Percentiles rank a stretch among this genome's conserved stretches.
Evolutionary conservation across 2,329 filamentous ascomycete genomes (phyloP).

Genomic region (Neocucurbitaria cava): DNA sequence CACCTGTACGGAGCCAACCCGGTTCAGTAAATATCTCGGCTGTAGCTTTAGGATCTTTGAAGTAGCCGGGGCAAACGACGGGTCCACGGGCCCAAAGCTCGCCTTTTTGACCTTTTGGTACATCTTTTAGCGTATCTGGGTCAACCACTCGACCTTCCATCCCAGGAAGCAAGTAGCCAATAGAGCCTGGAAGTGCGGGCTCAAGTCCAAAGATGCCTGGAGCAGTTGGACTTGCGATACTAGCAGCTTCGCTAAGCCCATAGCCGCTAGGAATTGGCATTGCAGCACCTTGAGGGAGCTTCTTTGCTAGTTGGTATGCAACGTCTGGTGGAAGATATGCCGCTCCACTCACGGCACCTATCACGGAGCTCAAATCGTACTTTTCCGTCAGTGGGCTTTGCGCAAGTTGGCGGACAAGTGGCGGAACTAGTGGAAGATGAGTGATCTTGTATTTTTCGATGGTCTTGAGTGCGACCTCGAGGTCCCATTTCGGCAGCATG

Average conservation of each 20-base stretch:
- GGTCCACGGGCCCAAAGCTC: slow-evolving; percentile 37
- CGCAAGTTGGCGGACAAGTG: slow-evolving; percentile 36
- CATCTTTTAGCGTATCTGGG: slow-evolving; percentile 32
- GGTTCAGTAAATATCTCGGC: slow-evolving; percentile 36
- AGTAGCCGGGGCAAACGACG: slow-evolving; percentile 42
- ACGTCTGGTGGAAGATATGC: slow-evolving; percentile 41
- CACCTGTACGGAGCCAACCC: slow-evolving; percentile 38
- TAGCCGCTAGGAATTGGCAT: slow-evolving; percentile 36
- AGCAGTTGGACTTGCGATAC: slow-evolving; percentile 31
- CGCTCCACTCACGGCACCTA: slow-evolving; percentile 30
- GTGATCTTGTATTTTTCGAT: slow-evolving; percentile 39
- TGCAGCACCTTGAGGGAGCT: slow-evolving; percentile 32
- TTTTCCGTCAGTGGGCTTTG: slow-evolving; percentile 34
- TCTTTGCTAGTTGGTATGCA: slow-evolving; percentile 34
- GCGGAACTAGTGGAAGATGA: slow-evolving; percentile 34
- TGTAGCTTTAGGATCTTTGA: slow-evolving; percentile 36
- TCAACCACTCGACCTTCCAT: slow-evolving; percentile 40
- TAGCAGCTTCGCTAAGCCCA: slow-evolving; percentile 38
- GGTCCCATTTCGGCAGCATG: slow-evolving; percentile 37
- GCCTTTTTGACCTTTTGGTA: slow-evolving; percentile 30
- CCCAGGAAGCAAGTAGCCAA: slow-evolving; percentile 39
- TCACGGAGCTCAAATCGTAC: slow-evolving; percentile 35
- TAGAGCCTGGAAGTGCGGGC: slow-evolving; percentile 27
- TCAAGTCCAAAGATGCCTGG: slow-evolving; percentile 37
- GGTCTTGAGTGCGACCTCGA: slow-evolving; percentile 32